phyloP scores from a whole-genome alignment of 2,329 filamentous ascomycete species.

The Pseudogymnoascus sp. region DNA sequence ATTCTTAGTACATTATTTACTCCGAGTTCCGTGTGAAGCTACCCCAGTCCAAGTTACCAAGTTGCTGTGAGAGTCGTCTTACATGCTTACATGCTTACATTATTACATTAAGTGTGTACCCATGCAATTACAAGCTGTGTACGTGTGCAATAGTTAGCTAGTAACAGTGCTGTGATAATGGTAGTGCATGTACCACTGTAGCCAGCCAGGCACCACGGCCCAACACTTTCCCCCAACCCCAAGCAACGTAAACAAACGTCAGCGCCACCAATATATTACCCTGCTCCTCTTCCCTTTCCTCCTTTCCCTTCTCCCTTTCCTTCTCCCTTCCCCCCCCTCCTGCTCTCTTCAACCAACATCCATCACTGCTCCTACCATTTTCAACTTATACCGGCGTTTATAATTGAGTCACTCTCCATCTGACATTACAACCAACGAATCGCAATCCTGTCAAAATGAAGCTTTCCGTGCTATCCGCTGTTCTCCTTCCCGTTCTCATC shows the following conservation, averaged over 20 bases:
- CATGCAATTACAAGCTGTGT: neutral
- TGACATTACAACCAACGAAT: neutral
- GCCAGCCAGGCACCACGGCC: neutral
- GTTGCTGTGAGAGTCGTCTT: neutral
- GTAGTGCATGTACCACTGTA: neutral
- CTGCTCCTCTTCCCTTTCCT: neutral
- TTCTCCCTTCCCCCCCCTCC: neutral
- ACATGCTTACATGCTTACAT: neutral
- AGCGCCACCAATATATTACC: conserved; percentile 1
- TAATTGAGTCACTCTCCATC: neutral
- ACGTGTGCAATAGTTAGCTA: neutral
- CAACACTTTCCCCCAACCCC: neutral
- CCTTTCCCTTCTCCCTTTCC: neutral
- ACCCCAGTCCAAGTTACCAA: neutral
- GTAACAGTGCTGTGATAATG: neutral
- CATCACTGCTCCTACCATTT: neutral
- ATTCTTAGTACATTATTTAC: neutral
- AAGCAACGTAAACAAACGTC: neutral
- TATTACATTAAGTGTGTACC: neutral
- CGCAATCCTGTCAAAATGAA: neutral
- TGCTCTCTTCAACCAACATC: neutral
- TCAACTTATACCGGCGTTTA: neutral
- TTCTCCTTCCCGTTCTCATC: neutral
- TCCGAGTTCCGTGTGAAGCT: neutral
- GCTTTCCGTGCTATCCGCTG: conserved; percentile 4